Evolutionary conservation across 2,329 filamentous ascomycete species (phyloP), one percentile per base, ranked within the genome.

Genomic region (Zasmidium citrigriseum): DNA sequence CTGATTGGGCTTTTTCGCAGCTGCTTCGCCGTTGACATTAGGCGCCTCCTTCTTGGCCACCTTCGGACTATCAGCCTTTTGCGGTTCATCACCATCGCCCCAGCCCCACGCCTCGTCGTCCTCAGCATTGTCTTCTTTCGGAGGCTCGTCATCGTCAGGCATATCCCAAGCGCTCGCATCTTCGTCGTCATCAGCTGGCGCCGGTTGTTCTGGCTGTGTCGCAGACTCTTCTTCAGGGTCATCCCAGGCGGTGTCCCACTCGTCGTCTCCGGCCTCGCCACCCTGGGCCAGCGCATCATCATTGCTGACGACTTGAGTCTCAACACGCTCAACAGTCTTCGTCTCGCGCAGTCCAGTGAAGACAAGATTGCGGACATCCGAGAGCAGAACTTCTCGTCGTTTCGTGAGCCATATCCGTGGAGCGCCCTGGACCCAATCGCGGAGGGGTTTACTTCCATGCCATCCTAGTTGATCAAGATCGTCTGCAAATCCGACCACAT

Each of bases 381-480:
- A 88, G 22, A 99, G 81, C 0, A 91, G 87, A 29, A 83, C 86
- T 68, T 96, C 92, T 68, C 90, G 86, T 64, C 92, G 89, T 71
- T 91, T 93, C 1, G 85, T 85, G 14, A 98, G 82, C 95, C 95
- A 99, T 23, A 91, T 87, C 57, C 86, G 86, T 0, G 92, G 90
- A 1, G 91, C 89, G 61, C 88, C 87, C 44, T 87, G 84, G 0
- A 91, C 87, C 93, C 95, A 99, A 22, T 90, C 86, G 46, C 84
- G 81, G 38, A 99, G 76, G 27, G 88, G 84, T 54, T 77, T 76
- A 48, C 82, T 77, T 2, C 82, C 83, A 16, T 82, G 80, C 82
- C 90, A 93, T 0, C 83, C 82, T 18, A 87, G 78, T 7, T 78
- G 75, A 34, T 85, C 80, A 7, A 98, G 75, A 1, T 79, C 80